Percentiles rank a stretch among this genome's conserved stretches.
Evolutionary conservation across 176 grass and related monocot genomes (phyloP).

Genomic region (Oryza glumipatula): DNA sequence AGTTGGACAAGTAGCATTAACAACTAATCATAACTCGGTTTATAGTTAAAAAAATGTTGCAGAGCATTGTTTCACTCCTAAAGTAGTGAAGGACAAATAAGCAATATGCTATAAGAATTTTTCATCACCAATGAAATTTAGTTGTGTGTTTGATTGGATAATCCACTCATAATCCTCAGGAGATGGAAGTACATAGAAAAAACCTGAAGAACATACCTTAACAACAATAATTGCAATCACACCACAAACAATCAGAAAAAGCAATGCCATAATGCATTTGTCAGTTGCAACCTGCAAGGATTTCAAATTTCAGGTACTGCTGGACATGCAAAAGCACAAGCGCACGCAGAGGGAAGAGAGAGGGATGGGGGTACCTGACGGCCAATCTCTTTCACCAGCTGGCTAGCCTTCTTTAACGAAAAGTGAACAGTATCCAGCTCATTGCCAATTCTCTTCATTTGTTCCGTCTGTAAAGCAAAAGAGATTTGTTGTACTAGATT

Average conservation of each 20-base stretch:
- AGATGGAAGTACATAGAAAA: slow-evolving; percentile 19
- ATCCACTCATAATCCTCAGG: not conserved
- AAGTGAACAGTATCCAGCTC: slow-evolving; percentile 74
- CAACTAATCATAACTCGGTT: not conserved
- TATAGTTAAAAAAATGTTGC: slow-evolving; percentile 13
- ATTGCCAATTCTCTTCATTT: slow-evolving; percentile 63
- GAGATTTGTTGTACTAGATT: not conserved
- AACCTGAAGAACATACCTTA: slow-evolving; percentile 63
- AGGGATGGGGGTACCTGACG: slow-evolving; percentile 42
- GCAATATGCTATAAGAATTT: not conserved
- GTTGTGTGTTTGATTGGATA: not conserved
- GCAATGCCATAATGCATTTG: slow-evolving; percentile 92
- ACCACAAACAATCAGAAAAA: slow-evolving; percentile 78
- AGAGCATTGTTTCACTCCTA: slow-evolving; percentile 17
- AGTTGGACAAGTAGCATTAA: not conserved
- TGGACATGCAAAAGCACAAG: not conserved
- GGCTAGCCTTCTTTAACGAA: slow-evolving; percentile 68
- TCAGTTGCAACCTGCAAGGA: slow-evolving; percentile 86
- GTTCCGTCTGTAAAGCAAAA: slow-evolving; percentile 52
- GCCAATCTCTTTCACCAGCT: slow-evolving; percentile 69
- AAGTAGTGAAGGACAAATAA: not conserved
- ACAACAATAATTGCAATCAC: slow-evolving; percentile 92
- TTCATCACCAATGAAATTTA: not conserved
- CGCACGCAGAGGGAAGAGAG: not conserved
- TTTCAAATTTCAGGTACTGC: slow-evolving; percentile 37